A percentile compares a stretch with the other conserved stretches of the same genome.
These are phyloP conservation scores for Penicillium goetzii DNA, from an alignment of 495 filamentous ascomycete species.

Conservation along the genomic window DNA sequence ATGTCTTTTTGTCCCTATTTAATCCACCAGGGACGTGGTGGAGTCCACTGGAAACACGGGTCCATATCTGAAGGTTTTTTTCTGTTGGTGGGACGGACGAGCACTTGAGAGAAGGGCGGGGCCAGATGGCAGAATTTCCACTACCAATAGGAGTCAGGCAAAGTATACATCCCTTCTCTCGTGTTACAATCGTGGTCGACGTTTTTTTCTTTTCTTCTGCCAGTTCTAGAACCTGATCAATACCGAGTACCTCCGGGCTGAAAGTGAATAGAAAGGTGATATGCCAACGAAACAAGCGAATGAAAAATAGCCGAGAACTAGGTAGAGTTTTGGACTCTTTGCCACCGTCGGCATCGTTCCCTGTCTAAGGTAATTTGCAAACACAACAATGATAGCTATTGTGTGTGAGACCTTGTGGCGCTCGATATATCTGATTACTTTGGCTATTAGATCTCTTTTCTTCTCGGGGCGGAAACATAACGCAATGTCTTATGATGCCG, in stretches of 20 bases:
- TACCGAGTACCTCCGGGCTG: no score
- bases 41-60: not conserved
- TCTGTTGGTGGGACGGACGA: not conserved
- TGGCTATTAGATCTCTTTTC: not conserved
- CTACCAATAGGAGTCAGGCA: no score
- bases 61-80: not conserved
- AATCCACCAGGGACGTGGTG: not conserved
- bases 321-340: no score
- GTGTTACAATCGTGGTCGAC: no score
- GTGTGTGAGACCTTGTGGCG: not conserved
- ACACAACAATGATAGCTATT: not conserved
- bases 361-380: not conserved
- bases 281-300: not conserved
- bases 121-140: no score
- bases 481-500: not conserved
- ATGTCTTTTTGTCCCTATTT: conserved; percentile 10
- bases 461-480: not conserved
- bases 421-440: not conserved
- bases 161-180: no score
- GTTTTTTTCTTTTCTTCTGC: no score
- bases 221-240: no score
- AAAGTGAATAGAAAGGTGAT: no score
- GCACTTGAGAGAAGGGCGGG: no score
- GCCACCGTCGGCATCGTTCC: not conserved
- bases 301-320: not conserved